A percentile compares a stretch with the other conserved stretches of the same genome.
Evolutionary conservation across 495 filamentous ascomycete genomes (phyloP).

Genomic region (Usnea hakonensis): DNA sequence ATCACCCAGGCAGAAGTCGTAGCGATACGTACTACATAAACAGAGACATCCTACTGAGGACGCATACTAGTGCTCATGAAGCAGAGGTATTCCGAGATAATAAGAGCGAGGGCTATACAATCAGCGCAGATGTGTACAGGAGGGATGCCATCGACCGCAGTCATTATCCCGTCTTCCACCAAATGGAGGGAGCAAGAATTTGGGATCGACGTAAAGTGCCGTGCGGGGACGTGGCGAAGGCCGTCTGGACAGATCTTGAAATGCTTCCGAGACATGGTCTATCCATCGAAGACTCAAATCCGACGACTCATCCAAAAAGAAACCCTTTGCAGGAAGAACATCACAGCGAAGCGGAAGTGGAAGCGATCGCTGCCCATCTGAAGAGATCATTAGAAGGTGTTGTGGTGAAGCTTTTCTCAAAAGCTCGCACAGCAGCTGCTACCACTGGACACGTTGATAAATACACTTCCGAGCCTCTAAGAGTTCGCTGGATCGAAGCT

Average conservation of each 20-base stretch:
- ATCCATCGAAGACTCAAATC: slow-evolving; percentile 76
- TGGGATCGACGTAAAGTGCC: slow-evolving; percentile 67
- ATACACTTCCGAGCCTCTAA: slow-evolving; percentile 56
- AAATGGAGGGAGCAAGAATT: slow-evolving; percentile 91
- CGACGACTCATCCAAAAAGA: slow-evolving; percentile 64
- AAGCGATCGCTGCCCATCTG: slow-evolving; percentile 75
- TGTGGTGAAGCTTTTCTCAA: slow-evolving; percentile 80
- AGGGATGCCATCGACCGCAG: slow-evolving; percentile 89
- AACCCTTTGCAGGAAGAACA: slow-evolving; percentile 73
- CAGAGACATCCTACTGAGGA: slow-evolving; percentile 71
- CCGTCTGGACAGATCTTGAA: slow-evolving; percentile 58
- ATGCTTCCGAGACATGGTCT: slow-evolving; percentile 62
- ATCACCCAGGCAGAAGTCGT: slow-evolving; percentile 81
- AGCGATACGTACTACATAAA: slow-evolving; percentile 98
- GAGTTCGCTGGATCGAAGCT: slow-evolving; percentile 88
- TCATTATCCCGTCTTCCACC: slow-evolving; percentile 96
- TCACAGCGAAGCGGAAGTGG: slow-evolving; percentile 68
- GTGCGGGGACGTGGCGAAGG: slow-evolving; percentile 48
- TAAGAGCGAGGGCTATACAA: slow-evolving; percentile 70
- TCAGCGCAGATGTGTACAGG: slow-evolving; percentile 93
- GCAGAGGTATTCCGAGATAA: slow-evolving; percentile 66
- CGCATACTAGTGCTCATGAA: slow-evolving; percentile 91
- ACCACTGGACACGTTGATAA: slow-evolving; percentile 40
- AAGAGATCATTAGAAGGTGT: slow-evolving; percentile 84
- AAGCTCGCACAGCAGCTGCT: slow-evolving; percentile 60